These are phyloP conservation scores for Picea glauca DNA, from an alignment of 75 land plant genomes.

Conservation along the genomic window DNA sequence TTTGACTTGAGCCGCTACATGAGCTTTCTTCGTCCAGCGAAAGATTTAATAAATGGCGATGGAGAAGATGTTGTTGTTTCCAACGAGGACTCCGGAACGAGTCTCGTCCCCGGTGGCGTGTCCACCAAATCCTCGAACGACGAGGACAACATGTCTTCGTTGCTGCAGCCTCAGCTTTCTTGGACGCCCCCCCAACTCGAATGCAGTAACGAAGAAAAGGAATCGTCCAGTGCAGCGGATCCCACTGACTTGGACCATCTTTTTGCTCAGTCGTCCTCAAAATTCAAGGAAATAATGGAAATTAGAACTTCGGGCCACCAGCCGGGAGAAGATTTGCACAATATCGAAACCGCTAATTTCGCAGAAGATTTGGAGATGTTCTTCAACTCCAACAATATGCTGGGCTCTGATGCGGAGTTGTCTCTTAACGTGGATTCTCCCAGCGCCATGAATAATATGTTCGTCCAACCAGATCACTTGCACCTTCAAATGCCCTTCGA, in stretches of 20 bases:
- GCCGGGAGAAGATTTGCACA: not conserved
- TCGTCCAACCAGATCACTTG: not conserved
- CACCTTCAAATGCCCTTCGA: no score
- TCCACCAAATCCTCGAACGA: no score
- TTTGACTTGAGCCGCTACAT: conserved; percentile 72
- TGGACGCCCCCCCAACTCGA: not conserved
- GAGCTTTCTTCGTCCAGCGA: conserved; percentile 25
- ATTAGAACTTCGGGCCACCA: not conserved
- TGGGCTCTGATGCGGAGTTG: not conserved
- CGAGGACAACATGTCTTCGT: not conserved
- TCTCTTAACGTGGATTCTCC: not conserved
- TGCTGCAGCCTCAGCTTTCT: not conserved
- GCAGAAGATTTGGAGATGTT: not conserved
- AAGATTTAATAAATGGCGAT: not conserved
- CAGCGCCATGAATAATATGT: not conserved
- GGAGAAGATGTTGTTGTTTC: not conserved
- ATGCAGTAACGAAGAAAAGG: not conserved
- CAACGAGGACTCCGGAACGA: not conserved
- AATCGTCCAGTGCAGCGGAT: not conserved
- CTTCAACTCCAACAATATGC: not conserved
- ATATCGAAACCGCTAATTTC: not conserved
- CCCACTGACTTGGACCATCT: not conserved
- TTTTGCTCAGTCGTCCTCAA: not conserved
- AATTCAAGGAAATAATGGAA: not conserved
- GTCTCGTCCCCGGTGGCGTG: not conserved